Evolutionary conservation across 1,284 basidiomycete species (phyloP).

Genomic region (Acaromyces ingoldii): DNA sequence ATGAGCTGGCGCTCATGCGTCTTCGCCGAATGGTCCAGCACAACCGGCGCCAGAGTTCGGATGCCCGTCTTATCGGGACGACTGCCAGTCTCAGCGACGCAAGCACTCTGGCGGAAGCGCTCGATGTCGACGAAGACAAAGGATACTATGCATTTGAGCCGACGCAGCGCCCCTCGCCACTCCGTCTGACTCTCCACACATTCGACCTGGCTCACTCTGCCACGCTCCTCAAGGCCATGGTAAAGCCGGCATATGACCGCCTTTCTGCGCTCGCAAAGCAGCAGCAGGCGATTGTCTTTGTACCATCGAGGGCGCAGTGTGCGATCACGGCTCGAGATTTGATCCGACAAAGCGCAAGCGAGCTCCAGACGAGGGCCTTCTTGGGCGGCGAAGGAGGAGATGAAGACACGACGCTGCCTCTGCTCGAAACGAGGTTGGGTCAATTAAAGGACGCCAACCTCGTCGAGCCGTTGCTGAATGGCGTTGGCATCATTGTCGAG

Average conservation of each 20-base stretch:
- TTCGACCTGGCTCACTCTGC: constrained; percentile 84
- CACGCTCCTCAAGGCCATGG: constrained; percentile 83
- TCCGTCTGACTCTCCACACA: constrained; percentile 66
- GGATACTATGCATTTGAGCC: constrained; percentile 78
- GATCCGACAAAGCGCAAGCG: constrained; percentile 77
- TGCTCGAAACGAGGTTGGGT: constrained; percentile 64
- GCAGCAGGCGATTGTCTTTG: constrained; percentile 70
- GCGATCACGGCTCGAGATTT: constrained; percentile 73
- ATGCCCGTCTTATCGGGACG: constrained; percentile 72
- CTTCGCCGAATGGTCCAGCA: constrained; percentile 59
- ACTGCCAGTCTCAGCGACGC: constrained; percentile 76
- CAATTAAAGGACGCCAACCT: background rate
- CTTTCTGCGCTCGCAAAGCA: constrained; percentile 57
- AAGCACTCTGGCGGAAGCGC: constrained; percentile 74
- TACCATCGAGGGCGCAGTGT: constrained; percentile 79
- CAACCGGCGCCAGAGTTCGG: no score
- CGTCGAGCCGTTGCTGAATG: constrained; percentile 71
- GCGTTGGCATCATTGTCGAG: constrained; percentile 82
- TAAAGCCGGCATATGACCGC: constrained; percentile 72
- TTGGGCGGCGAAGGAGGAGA: constrained; percentile 61
- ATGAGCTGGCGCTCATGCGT: constrained; percentile 75
- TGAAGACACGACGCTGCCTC: no score
- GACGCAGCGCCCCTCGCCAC: constrained; percentile 72
- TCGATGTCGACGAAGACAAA: constrained; percentile 64
- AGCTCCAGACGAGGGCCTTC: constrained; percentile 65